Evolutionary conservation across 495 filamentous ascomycete genomes (phyloP).

Genomic region (Clavariopsis aquatica): DNA sequence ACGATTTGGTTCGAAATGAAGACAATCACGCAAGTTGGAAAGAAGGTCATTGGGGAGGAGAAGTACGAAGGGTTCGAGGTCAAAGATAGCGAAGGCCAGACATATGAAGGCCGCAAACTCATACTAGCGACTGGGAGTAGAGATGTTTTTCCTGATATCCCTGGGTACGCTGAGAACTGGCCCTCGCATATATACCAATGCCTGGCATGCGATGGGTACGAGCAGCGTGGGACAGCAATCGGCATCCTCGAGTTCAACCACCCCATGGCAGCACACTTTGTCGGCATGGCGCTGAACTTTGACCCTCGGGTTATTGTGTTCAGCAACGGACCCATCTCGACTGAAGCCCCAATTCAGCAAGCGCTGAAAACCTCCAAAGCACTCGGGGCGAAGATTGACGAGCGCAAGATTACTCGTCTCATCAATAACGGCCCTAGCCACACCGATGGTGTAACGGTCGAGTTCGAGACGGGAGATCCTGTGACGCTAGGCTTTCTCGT

Average conservation of each 20-base stretch:
- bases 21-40: conserved; percentile 29
- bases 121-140: conserved; percentile 28
- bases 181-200: conserved; percentile 30
- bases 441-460: conserved; percentile 21
- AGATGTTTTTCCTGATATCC: conserved; percentile 32
- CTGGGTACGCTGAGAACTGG: conserved; percentile 31
- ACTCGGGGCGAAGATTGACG: conserved; percentile 24
- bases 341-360: conserved; percentile 5
- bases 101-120: conserved; percentile 25
- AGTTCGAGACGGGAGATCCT: conserved; percentile 24
- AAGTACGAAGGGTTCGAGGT: conserved; percentile 24
- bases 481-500: conserved; percentile 32
- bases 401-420: conserved; percentile 23
- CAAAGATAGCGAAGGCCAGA: conserved; percentile 21
- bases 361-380: conserved; percentile 12
- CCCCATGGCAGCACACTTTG: conserved; percentile 17
- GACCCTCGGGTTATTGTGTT: conserved; percentile 24
- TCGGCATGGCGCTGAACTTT: conserved; percentile 20
- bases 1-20: conserved; percentile 47
- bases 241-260: conserved; percentile 21
- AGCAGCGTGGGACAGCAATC: conserved; percentile 26
- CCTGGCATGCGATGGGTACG: conserved; percentile 29
- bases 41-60: conserved; percentile 15
- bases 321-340: conserved; percentile 25
- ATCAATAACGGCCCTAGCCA: conserved; percentile 26